phyloP scores from a whole-genome alignment of 441 rosid species.

The Isatis lusitanica region DNA sequence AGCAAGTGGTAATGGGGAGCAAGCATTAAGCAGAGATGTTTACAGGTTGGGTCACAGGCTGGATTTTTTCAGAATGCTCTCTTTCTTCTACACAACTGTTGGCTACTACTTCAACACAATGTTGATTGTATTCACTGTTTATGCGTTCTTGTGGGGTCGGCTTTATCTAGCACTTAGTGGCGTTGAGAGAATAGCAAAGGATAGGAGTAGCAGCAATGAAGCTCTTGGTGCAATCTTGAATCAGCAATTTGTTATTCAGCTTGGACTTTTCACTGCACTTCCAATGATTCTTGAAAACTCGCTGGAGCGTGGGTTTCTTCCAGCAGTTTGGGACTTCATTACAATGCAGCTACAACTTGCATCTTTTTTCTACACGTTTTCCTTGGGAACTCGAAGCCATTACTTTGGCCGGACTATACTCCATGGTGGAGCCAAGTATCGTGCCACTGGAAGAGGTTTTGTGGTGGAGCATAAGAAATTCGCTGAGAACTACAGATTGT shows the following conservation, averaged over 20 bases:
- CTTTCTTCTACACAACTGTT: conserved; percentile 70
- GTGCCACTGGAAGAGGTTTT: conserved; percentile 72
- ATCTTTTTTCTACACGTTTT: conserved; percentile 62
- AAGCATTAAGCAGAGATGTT: conserved; percentile 85
- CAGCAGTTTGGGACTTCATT: conserved; percentile 62
- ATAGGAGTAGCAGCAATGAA: conserved; percentile 45
- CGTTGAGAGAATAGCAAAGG: conserved; percentile 55
- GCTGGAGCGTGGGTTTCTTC: conserved; percentile 70
- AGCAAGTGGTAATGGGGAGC: conserved; percentile 93
- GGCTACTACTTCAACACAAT: conserved; percentile 73
- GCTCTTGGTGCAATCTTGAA: conserved; percentile 59
- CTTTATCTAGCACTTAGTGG: conserved; percentile 92
- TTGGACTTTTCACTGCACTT: conserved; percentile 68
- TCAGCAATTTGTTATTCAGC: conserved; percentile 66
- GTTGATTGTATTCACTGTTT: conserved; percentile 73
- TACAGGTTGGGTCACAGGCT: conserved; percentile 85
- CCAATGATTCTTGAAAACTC: conserved; percentile 66
- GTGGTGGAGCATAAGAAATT: conserved; percentile 67
- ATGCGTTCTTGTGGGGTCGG: conserved; percentile 82
- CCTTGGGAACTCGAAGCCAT: conserved; percentile 66
- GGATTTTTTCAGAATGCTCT: conserved; percentile 89
- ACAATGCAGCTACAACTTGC: conserved; percentile 69
- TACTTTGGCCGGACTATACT: conserved; percentile 66
- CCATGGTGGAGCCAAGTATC: conserved; percentile 72
- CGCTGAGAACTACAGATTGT: conserved; percentile 60